phyloP scores from a whole-genome alignment of 2,329 filamentous ascomycete species.

The Triangularia setosa region DNA sequence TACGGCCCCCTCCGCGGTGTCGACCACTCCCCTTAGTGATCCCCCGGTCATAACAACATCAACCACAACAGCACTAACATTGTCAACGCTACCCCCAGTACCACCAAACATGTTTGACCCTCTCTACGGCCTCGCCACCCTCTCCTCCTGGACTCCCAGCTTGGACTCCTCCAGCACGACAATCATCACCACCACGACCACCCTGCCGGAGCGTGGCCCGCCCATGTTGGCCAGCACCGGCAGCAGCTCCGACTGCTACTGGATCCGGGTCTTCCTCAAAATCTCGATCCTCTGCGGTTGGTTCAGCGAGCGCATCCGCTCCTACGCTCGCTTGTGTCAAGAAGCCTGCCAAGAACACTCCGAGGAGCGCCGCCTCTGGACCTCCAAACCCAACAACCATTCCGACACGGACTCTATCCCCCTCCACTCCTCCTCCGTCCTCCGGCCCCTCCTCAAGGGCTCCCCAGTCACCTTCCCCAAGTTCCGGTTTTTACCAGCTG shows the following conservation, averaged over 20 bases:
- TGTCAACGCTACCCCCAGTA: background rate
- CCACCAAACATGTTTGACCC: conserved; percentile 5
- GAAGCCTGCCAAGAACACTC: conserved; percentile 9
- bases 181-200: background rate
- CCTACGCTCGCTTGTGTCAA: conserved; percentile 7
- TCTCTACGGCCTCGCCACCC: conserved; percentile 5
- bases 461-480: conserved; percentile 10
- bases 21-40: background rate
- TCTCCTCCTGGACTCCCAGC: conserved; percentile 8
- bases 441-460: background rate
- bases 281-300: conserved; percentile 13
- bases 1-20: background rate
- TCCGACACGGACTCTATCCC: too few relatives aligned
- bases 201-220: background rate
- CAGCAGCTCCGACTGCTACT: conserved; percentile 4
- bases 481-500: conserved; percentile 10
- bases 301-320: conserved; percentile 10
- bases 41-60: background rate
- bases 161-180: background rate
- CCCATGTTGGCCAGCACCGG: background rate
- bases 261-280: conserved; percentile 12
- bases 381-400: background rate
- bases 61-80: background rate
- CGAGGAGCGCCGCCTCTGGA: conserved; percentile 10
- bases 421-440: background rate